Evolutionary conservation across 306 rosid genomes (phyloP).

Genomic region (Glycine tomentella): DNA sequence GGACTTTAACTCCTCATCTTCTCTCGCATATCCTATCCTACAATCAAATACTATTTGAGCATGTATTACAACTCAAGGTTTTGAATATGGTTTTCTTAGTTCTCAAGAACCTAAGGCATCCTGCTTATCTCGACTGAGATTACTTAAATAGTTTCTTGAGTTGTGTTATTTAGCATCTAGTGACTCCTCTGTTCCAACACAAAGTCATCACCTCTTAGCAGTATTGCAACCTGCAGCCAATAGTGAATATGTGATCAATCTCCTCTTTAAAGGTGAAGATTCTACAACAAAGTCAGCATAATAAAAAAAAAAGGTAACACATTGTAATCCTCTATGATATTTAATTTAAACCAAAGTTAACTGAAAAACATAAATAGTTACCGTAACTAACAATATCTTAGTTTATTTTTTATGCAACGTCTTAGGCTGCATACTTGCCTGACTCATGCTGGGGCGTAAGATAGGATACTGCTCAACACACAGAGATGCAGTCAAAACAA

Average conservation of each 20-base stretch:
- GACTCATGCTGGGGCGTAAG: slow-evolving; percentile 82
- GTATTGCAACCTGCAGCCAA: slow-evolving; percentile 57
- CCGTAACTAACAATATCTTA: not conserved
- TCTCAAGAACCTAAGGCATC: slow-evolving; percentile 54
- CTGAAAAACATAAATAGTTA: not conserved
- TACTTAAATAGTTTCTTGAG: slow-evolving; percentile 53
- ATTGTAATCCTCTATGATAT: not conserved
- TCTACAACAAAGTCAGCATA: too few species aligned
- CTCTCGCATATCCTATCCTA: not conserved
- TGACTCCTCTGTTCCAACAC: slow-evolving; percentile 57
- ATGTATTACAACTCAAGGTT: not conserved
- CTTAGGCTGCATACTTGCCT: slow-evolving; percentile 58
- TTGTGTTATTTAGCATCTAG: slow-evolving; percentile 59
- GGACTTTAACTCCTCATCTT: not conserved
- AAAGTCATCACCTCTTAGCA: slow-evolving; percentile 70
- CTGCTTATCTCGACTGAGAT: slow-evolving; percentile 52
- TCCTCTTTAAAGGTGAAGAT: too few species aligned
- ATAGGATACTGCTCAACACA: slow-evolving; percentile 78
- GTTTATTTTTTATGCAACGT: not conserved
- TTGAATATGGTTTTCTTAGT: slow-evolving; percentile 21
- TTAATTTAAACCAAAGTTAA: not conserved
- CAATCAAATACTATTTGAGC: not conserved
- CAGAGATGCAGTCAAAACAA: slow-evolving; percentile 78
- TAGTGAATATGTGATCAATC: not conserved
- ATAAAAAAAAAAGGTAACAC: not conserved